phyloP scores from a whole-genome alignment of 192 early-diverging fungal species.

The Thamnidium elegans region DNA sequence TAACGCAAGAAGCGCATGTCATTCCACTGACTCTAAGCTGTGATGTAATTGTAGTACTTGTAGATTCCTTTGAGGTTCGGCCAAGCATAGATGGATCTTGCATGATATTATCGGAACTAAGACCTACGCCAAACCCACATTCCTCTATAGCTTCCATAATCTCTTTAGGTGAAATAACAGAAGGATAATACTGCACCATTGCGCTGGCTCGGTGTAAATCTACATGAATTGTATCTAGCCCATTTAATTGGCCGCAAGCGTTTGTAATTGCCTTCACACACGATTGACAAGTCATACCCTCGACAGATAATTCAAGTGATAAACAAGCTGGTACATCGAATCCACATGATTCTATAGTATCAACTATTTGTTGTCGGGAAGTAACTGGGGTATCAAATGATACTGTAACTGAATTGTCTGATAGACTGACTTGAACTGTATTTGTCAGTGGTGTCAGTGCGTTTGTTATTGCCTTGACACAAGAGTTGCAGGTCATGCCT shows the following conservation, averaged over 20 bases:
- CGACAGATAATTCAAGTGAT: slow-evolving; percentile 51
- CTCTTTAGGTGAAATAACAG: slow-evolving; percentile 3
- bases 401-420: slow-evolving; percentile 55
- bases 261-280: slow-evolving; percentile 74
- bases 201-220: slow-evolving; percentile 48
- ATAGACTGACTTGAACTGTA: slow-evolving; percentile 49
- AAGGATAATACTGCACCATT: slow-evolving; percentile 52
- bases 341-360: slow-evolving; percentile 67
- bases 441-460: slow-evolving; percentile 55
- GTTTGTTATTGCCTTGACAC: slow-evolving; percentile 70
- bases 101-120: too few species aligned
- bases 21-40: slow-evolving; percentile 86
- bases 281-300: slow-evolving; percentile 85
- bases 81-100: slow-evolving; percentile 8
- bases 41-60: slow-evolving; percentile 59
- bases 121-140: slow-evolving; percentile 20
- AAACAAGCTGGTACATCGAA: slow-evolving; percentile 46
- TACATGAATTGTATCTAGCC: slow-evolving; percentile 56
- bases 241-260: slow-evolving; percentile 44
- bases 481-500: slow-evolving; percentile 88
- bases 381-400: slow-evolving; percentile 45
- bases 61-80: slow-evolving; percentile 29
- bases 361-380: slow-evolving; percentile 41
- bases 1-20: slow-evolving; percentile 81
- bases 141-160: slow-evolving; percentile 20